phyloP scores from a whole-genome alignment of 176 grass and related monocot species.

The Carex parvula region DNA sequence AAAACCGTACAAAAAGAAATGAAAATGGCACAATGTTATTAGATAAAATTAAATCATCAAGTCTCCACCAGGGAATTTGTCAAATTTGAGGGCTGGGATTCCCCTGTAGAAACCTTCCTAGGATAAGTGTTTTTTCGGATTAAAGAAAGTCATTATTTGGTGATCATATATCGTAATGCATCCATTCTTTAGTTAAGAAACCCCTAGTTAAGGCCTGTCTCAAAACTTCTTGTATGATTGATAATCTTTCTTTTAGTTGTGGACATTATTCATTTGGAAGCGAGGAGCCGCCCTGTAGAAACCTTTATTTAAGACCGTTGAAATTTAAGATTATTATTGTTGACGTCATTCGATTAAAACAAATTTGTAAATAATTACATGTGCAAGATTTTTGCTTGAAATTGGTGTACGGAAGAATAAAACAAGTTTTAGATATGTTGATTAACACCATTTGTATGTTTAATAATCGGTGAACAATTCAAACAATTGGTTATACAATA shows the following conservation, averaged over 20 bases:
- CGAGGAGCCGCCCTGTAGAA: background rate
- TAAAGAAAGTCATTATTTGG: background rate
- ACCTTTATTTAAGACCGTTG: too few species aligned
- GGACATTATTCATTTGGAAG: background rate
- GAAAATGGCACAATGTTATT: too few species aligned
- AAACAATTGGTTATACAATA: too few species aligned
- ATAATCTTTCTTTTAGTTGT: background rate
- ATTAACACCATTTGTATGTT: too few species aligned
- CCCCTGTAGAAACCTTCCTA: constrained; percentile 25
- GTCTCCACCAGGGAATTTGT: background rate
- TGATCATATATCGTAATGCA: constrained; percentile 4
- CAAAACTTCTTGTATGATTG: background rate
- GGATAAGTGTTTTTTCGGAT: background rate
- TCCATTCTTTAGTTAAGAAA: background rate
- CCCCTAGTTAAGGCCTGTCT: background rate
- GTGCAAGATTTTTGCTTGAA: too few species aligned
- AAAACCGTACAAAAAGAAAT: background rate
- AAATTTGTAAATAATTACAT: too few species aligned
- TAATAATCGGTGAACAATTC: too few species aligned
- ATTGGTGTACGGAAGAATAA: too few species aligned
- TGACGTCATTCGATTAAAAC: too few species aligned
- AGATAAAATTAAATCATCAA: too few species aligned
- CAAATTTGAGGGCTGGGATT: constrained; percentile 20
- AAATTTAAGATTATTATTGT: too few species aligned
- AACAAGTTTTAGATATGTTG: too few species aligned